Base-by-base conservation (phyloP, 1,284 basidiomycete genomes). In the Leucoagaricus sp. region DNA sequence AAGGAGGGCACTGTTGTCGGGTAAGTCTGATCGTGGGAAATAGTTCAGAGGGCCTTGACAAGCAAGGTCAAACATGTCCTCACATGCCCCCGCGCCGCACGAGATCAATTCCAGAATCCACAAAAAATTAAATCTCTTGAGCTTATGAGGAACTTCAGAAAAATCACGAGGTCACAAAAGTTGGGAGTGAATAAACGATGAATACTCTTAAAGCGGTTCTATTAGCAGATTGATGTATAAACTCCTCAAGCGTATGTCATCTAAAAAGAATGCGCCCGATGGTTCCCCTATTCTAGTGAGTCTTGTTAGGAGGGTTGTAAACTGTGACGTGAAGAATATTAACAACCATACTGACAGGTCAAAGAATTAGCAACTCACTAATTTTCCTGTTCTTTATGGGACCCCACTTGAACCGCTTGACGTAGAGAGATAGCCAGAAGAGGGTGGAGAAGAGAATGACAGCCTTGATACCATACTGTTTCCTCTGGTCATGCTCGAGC, bases 351-450 rank as follows among this genome's bases (percentile, higher is more conserved):
- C 31, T 55, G 25, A 7, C 46, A 31, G 42, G 41, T 15, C 4
- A 52, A 12, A 49, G 38, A 51, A 52, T 53, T 52, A 40, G 40
- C 12, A 17, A 85, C 91, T 73, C 62, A 94, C 89, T 65, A 60
- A 96, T 85, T 78, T 96, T 96, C 77, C 94, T 85, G 79, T 86
- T 91, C 86, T 98, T 98, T 76, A 98, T 86, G 46, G 81, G 76
- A 5, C 83, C 79, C 94, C 94, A 98, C 79, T 98, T 98, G 86
- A 93, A 94, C 69, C 94, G 86, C 80, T 98, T 98, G 70, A 94
- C 82, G 71, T 94, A 94, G 64, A 98, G 70, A 63, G 86, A 88
- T 69, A 96, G 68, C n/a, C 86, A 85, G 53, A 87, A 90, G 68
- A 97, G 78, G 6, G 87, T 75, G 26, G 94, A 92, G 75, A 97